Conservation (phyloP, 2,329 filamentous ascomycete genomes). For the Colletotrichum sp. region DNA sequence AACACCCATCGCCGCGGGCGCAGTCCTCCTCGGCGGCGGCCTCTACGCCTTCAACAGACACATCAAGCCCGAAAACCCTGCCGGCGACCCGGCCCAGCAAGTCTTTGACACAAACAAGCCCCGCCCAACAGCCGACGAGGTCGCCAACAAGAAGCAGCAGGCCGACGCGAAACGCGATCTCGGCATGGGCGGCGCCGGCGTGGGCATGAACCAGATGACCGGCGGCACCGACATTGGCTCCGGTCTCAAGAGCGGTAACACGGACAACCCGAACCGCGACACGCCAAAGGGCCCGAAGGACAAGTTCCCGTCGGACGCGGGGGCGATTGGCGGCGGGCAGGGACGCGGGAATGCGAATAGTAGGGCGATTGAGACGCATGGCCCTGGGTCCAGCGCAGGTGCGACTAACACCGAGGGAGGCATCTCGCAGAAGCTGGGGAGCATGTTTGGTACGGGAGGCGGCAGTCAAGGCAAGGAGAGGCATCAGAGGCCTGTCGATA, state of each 20-base stretch:
- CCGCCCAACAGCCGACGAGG: constrained; percentile 12
- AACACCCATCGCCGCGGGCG: constrained; percentile 5
- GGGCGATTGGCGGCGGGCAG: constrained; percentile 35
- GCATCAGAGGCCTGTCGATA: constrained; percentile 7
- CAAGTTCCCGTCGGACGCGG: constrained; percentile 37
- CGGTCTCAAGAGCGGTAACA: constrained; percentile 20
- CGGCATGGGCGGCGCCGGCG: constrained; percentile 34
- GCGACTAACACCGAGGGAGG: not conserved
- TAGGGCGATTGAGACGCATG: constrained; percentile 29
- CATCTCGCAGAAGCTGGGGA: constrained; percentile 18
- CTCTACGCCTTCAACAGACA: constrained; percentile 12
- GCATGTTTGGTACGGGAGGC: constrained; percentile 30
- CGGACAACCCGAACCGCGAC: constrained; percentile 22
- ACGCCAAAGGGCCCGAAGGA: constrained; percentile 28
- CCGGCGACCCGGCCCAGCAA: constrained; percentile 12
- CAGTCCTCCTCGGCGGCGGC: constrained; percentile 12
- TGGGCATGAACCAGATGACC: constrained; percentile 33
- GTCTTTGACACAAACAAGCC: not conserved
- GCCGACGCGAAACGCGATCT: constrained; percentile 33
- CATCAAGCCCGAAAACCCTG: not conserved
- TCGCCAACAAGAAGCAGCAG: not conserved
- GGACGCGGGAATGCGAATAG: constrained; percentile 32
- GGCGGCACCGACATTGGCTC: constrained; percentile 34
- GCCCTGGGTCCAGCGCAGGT: not conserved
- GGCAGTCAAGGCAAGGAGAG: constrained; percentile 21